phyloP scores from a whole-genome alignment of 495 filamentous ascomycete species.

The Aspergillus hancockii region DNA sequence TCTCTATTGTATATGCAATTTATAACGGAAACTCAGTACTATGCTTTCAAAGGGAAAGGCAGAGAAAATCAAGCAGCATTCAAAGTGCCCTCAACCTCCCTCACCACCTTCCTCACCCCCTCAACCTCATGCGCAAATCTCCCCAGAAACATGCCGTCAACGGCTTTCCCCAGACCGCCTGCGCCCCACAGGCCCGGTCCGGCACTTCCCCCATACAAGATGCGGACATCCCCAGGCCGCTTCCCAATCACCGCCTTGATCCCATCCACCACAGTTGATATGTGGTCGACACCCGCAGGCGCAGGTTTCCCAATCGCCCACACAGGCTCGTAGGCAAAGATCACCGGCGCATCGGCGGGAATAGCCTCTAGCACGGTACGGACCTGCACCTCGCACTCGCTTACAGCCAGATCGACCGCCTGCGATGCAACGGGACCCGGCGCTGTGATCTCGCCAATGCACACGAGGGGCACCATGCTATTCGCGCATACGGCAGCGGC shows the following conservation, averaged over 20 bases:
- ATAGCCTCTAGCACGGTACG: constrained; percentile 59
- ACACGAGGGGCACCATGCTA: constrained; percentile 75
- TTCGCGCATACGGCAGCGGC: constrained; percentile 64
- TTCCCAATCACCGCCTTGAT: constrained; percentile 50
- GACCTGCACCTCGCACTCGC: constrained; percentile 67
- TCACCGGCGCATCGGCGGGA: constrained; percentile 61
- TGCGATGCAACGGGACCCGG: constrained; percentile 50
- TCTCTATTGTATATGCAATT: not conserved
- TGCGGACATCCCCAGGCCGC: constrained; percentile 55
- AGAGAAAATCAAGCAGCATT: constrained; percentile 6
- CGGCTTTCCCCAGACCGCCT: constrained; percentile 58
- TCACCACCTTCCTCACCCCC: constrained; percentile 65
- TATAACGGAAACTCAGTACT: constrained; percentile 3
- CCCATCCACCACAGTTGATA: constrained; percentile 65
- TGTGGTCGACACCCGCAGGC: constrained; percentile 73
- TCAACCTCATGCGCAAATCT: constrained; percentile 76
- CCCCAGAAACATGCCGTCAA: constrained; percentile 83
- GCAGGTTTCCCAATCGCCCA: constrained; percentile 80
- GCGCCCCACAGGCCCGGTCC: constrained; percentile 70
- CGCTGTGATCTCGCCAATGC: constrained; percentile 67
- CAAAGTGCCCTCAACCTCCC: constrained; percentile 60
- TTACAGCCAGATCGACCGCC: constrained; percentile 57
- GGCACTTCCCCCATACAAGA: constrained; percentile 80
- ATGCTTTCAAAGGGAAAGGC: not conserved
- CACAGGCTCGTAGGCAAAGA: constrained; percentile 85